phyloP scores from a whole-genome alignment of 2,329 filamentous ascomycete genomes.

The Beauveria australis region DNA sequence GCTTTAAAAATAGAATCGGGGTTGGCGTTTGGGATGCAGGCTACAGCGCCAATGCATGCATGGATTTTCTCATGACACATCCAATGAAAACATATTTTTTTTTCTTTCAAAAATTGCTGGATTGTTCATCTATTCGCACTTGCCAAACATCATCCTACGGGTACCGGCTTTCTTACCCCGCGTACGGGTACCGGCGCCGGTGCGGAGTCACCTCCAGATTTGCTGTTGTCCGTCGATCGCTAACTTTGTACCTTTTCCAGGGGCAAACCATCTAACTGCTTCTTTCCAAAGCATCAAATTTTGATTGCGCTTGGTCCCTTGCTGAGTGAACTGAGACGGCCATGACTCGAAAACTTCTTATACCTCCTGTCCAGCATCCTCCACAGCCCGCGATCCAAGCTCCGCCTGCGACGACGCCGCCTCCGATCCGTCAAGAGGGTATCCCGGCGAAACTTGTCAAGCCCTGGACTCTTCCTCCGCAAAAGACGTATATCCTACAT shows the following conservation, averaged over 20 bases:
- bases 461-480: slow-evolving; percentile 27
- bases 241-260: not conserved
- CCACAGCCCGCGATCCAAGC: too few relatives aligned
- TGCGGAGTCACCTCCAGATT: not conserved
- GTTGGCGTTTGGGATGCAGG: not conserved
- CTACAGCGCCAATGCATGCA: not conserved
- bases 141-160: not conserved
- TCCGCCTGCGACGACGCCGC: not conserved
- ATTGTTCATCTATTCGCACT: too few relatives aligned
- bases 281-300: not conserved
- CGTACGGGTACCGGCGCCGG: slow-evolving; percentile 2
- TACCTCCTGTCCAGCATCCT: not conserved
- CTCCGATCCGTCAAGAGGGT: not conserved
- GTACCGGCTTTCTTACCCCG: slow-evolving; percentile 1
- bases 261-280: not conserved
- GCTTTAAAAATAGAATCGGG: not conserved
- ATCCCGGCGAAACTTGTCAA: slow-evolving; percentile 20
- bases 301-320: not conserved
- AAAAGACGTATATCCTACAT: slow-evolving; percentile 26
- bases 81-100: not conserved
- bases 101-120: not conserved
- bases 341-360: not conserved
- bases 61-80: not conserved
- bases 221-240: not conserved
- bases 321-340: not conserved